Evolutionary conservation across 2,329 filamentous ascomycete species (phyloP).

Genomic region (Diaporthe vexans): DNA sequence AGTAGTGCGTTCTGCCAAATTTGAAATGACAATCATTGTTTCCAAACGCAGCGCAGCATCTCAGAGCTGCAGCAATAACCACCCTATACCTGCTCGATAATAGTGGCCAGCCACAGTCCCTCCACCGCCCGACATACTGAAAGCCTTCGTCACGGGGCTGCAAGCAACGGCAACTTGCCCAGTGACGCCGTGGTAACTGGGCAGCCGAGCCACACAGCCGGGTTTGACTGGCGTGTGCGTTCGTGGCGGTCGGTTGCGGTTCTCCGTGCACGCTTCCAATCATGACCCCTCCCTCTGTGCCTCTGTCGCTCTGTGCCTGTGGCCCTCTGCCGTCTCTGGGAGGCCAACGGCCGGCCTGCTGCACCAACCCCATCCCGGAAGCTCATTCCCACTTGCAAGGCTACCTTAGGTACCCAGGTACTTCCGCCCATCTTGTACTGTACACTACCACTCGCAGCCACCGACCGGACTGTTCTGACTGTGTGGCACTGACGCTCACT

Average conservation of each 20-base stretch:
- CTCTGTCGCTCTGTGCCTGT: background rate
- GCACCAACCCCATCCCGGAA: slow-evolving; percentile 11
- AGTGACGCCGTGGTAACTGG: background rate
- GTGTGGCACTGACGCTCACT: slow-evolving; percentile 21
- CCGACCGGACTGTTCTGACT: background rate
- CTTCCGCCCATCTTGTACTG: background rate
- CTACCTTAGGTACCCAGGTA: slow-evolving; percentile 1
- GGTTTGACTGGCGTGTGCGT: slow-evolving; percentile 16
- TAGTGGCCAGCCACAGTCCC: too few relatives aligned
- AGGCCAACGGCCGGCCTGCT: slow-evolving; percentile 17
- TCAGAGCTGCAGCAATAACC: background rate
- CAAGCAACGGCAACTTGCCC: background rate
- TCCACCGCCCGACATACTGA: background rate
- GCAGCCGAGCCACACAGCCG: slow-evolving; percentile 13
- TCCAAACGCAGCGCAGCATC: slow-evolving; percentile 19
- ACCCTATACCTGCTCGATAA: too few relatives aligned
- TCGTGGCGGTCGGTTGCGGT: slow-evolving; percentile 22
- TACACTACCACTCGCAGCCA: slow-evolving; percentile 2
- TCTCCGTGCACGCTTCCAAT: slow-evolving; percentile 12
- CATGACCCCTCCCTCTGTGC: background rate
- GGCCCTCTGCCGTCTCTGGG: background rate
- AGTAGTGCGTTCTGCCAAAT: slow-evolving; percentile 22
- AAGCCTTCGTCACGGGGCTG: background rate
- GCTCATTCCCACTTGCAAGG: slow-evolving; percentile 29
- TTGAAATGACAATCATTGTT: slow-evolving; percentile 33